A percentile compares a stretch with the other conserved stretches of the same genome.
Evolutionary conservation across 352 stramenopile genomes (phyloP).

Genomic region (Pythium pyrilobum): DNA sequence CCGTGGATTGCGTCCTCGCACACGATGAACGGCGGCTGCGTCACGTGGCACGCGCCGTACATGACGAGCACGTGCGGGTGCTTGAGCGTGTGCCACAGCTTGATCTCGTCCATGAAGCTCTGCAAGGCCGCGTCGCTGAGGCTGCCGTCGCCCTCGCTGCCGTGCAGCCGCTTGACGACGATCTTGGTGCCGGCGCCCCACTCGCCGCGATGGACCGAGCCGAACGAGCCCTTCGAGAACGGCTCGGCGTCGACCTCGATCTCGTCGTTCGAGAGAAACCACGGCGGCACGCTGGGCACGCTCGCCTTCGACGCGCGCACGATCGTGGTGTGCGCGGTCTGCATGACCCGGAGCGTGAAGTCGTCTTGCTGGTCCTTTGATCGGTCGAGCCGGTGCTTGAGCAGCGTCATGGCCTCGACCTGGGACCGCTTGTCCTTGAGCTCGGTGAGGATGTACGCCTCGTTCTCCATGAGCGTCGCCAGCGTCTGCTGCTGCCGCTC

Average conservation of each 20-base stretch:
- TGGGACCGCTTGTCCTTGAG: neutral
- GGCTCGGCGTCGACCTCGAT: neutral
- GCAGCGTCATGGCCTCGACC: neutral
- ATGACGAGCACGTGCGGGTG: conserved; percentile 88
- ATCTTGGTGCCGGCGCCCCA: neutral
- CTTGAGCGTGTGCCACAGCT: conserved; percentile 84
- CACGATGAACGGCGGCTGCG: conserved; percentile 11
- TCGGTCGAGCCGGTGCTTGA: neutral
- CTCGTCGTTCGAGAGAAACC: neutral
- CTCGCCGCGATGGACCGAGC: neutral
- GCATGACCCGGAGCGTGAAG: neutral
- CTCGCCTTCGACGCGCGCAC: neutral
- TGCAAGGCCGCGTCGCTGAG: neutral
- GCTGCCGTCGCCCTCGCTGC: neutral
- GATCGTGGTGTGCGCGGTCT: neutral
- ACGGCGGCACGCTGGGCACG: neutral
- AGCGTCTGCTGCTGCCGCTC: neutral
- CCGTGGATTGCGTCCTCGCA: conserved; percentile 17
- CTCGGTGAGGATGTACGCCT: neutral
- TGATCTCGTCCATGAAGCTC: conserved; percentile 43
- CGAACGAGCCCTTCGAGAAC: conserved; percentile 1
- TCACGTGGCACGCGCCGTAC: conserved; percentile 22
- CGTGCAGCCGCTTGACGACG: neutral
- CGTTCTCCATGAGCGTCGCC: neutral
- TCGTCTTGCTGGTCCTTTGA: neutral